Conservation (phyloP, 2,329 filamentous ascomycete species). For the Alternaria viburni region DNA sequence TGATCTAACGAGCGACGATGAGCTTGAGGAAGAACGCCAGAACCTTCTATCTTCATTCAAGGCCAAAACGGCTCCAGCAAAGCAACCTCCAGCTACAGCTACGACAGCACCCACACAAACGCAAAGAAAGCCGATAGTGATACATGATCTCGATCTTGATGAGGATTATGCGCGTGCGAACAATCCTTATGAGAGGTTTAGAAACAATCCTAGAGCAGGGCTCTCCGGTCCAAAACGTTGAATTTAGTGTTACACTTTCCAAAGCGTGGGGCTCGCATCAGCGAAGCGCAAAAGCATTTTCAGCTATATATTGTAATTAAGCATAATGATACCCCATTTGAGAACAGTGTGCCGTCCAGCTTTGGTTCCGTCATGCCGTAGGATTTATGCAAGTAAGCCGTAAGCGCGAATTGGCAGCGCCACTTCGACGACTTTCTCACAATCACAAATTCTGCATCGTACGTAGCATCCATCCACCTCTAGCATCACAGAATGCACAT, state of each 20-base stretch:
- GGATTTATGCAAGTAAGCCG: not conserved
- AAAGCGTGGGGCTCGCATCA: not conserved
- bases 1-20: conserved; percentile 24
- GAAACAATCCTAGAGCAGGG: not conserved
- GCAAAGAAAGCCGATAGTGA: not conserved
- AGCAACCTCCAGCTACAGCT: not conserved
- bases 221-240: not conserved
- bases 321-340: not conserved
- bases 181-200: conserved; percentile 4
- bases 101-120: not conserved
- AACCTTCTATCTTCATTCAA: conserved; percentile 20
- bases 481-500: not conserved
- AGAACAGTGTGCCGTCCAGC: not conserved
- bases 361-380: not conserved
- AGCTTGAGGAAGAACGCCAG: conserved; percentile 18
- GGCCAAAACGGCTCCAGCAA: not conserved
- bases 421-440: not conserved
- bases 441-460: not conserved
- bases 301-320: not conserved
- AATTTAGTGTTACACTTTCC: not conserved
- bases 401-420: not conserved
- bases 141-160: not conserved
- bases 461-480: not conserved
- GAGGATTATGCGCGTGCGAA: not conserved
- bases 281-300: not conserved